Conservation (phyloP, 2,329 filamentous ascomycete species). For the Fusarium sp. region DNA sequence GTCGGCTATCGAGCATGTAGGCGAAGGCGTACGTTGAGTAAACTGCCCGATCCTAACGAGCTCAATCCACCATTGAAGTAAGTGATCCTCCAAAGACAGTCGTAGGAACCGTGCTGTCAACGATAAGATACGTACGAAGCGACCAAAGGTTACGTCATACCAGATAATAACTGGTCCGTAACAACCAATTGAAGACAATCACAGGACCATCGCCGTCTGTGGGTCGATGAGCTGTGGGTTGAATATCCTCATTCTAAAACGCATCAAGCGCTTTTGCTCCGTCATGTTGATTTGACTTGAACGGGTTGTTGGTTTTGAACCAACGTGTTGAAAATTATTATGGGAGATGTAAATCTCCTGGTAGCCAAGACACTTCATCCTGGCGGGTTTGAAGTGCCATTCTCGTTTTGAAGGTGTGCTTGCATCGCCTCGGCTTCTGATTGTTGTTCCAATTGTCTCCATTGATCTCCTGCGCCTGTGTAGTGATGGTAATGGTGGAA, state of each 20-base stretch:
- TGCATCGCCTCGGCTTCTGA: constrained; percentile 39
- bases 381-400: constrained; percentile 13
- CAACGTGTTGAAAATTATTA: background rate
- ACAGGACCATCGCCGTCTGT: too few species aligned
- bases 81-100: too few species aligned
- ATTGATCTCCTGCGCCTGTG: constrained; percentile 25
- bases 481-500: constrained; percentile 43
- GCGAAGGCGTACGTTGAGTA: too few species aligned
- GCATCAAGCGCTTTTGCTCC: background rate
- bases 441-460: constrained; percentile 36
- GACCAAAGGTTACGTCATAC: too few species aligned
- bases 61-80: too few species aligned
- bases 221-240: too few species aligned
- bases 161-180: too few species aligned
- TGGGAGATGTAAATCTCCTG: background rate
- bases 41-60: too few species aligned
- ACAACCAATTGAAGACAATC: background rate
- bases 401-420: constrained; percentile 25
- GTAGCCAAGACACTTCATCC: constrained; percentile 6
- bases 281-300: background rate
- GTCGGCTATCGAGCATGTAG: too few species aligned
- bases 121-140: too few species aligned
- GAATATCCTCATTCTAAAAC: too few species aligned
- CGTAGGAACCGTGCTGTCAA: too few species aligned
- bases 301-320: background rate